A percentile compares a stretch with the other conserved stretches of the same genome.
These are phyloP conservation scores for Colletotrichum theobromicola DNA, from an alignment of 2,329 filamentous ascomycete species.

Conservation along the genomic window DNA sequence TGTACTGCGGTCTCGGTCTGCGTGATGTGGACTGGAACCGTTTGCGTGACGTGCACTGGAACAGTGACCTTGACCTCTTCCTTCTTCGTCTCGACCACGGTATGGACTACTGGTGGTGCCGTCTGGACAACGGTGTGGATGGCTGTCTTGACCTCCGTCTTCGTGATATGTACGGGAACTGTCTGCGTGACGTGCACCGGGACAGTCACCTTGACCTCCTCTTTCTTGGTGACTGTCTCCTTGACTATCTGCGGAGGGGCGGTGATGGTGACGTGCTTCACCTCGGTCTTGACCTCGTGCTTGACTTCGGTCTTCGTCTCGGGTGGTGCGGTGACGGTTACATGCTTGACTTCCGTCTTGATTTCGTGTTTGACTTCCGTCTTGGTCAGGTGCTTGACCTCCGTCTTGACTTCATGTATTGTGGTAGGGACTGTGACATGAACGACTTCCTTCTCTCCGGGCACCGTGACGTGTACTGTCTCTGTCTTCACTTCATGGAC, in stretches of 20 bases:
- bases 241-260: background rate
- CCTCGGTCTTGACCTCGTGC: background rate
- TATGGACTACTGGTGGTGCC: background rate
- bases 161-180: background rate
- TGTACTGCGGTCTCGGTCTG: background rate
- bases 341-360: background rate
- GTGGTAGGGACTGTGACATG: slow-evolving; percentile 12
- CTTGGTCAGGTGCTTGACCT: background rate
- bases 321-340: background rate
- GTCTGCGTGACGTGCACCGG: background rate
- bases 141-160: background rate
- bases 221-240: background rate
- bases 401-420: slow-evolving; percentile 2
- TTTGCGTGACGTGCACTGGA: background rate
- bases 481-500: background rate
- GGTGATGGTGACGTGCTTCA: background rate
- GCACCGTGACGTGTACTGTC: slow-evolving; percentile 1
- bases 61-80: background rate
- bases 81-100: background rate
- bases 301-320: background rate
- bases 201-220: background rate
- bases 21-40: background rate
- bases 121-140: background rate
- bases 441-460: background rate
- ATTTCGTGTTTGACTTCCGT: background rate